Base-by-base conservation (phyloP, 176 grass and related monocot genomes). In the Zoysia japonica region DNA sequence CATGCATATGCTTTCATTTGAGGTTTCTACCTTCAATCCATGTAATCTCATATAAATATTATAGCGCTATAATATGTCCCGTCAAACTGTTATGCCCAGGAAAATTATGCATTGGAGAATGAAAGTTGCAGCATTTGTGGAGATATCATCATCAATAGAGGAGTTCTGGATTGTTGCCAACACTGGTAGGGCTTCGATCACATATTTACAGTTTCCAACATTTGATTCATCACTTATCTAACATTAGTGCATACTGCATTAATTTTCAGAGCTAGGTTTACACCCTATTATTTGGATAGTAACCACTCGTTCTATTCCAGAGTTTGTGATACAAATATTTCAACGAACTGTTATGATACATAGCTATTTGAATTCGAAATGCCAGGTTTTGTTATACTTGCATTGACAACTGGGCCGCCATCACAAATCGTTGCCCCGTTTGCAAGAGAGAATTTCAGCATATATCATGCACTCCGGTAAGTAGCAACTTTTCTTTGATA, bases 351-450 rank as follows among this genome's bases (percentile, higher is more conserved):
- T 78, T 70, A 14, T 61, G 46, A 72, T 54, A 55, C 77, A 70
- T 83, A 41, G 9, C 79, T 59, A 61, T 56, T 74, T 64, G 68
- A 57, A 76, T 88, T 53, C 44, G 14, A 43, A 54, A 78, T 61
- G 40, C 35, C 70, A 97, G 94, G 89, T 97, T 97, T 84, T 97
- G 94, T 70, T 97, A 92, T 92, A 83, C 88, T 72, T 97, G 94
- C 75, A 90, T 97, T 60, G 94, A 97, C 78, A 93, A 98, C 62
- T 98, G 95, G 95, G 76, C 95, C 81, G 84, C 89, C 74, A 94
- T 94, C 78, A 90, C 90, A 84, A 98, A 92, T 73, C 90, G 84
- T 51, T 98, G 95, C 44, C 95, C 95, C 14, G 84, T 94, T 65
- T 98, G 95, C 88, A 94, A 92, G 85, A 88, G 61, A 75, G 78